Conservation (phyloP, 2,329 filamentous ascomycete species). For the Sporothrix euskadiensis region DNA sequence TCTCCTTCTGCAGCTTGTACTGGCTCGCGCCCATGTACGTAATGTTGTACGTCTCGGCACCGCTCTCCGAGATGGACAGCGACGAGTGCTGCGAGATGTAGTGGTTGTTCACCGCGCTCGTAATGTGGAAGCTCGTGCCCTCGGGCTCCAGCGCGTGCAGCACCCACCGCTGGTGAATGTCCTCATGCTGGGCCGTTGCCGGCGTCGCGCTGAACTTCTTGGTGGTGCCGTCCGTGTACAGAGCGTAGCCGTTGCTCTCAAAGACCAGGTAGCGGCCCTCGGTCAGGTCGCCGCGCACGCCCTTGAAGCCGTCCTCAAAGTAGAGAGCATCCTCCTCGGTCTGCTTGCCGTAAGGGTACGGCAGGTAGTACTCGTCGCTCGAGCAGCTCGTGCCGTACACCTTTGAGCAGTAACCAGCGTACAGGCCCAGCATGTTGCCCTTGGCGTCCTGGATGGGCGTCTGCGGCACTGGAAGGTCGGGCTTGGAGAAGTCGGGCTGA, state of each 20-base stretch:
- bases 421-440: slow-evolving; percentile 48
- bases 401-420: slow-evolving; percentile 44
- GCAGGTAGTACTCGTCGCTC: slow-evolving; percentile 27
- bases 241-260: slow-evolving; percentile 47
- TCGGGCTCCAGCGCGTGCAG: slow-evolving; percentile 44
- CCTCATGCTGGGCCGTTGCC: slow-evolving; percentile 42
- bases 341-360: slow-evolving; percentile 50
- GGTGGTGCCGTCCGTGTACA: slow-evolving; percentile 40
- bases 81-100: slow-evolving; percentile 35
- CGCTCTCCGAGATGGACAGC: slow-evolving; percentile 31
- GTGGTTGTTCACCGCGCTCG: slow-evolving; percentile 33
- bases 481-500: slow-evolving; percentile 50
- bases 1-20: slow-evolving; percentile 36
- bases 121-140: slow-evolving; percentile 37
- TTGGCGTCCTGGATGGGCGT: slow-evolving; percentile 45
- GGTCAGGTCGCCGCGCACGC: slow-evolving; percentile 52
- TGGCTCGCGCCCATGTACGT: slow-evolving; percentile 34
- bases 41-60: slow-evolving; percentile 35
- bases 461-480: slow-evolving; percentile 47
- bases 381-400: slow-evolving; percentile 40
- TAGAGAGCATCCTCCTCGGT: slow-evolving; percentile 43
- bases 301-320: slow-evolving; percentile 57
- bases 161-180: slow-evolving; percentile 51
- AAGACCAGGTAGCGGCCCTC: slow-evolving; percentile 58
- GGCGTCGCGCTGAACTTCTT: slow-evolving; percentile 33